Conservation (phyloP, 129 eudicot genomes). For the Kitagawia praeruptora region DNA sequence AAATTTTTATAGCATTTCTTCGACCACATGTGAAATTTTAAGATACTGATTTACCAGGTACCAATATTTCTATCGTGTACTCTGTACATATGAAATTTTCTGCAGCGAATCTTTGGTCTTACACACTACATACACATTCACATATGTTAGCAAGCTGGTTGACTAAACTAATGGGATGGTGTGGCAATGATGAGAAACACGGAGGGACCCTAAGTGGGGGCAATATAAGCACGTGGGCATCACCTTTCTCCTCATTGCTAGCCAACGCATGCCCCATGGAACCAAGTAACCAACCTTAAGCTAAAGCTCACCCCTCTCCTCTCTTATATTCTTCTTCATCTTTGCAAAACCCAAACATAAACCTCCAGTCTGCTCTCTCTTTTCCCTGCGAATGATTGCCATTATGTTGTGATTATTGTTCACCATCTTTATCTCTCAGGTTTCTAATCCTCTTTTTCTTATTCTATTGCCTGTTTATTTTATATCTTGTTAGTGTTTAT, state of each 20-base stretch:
- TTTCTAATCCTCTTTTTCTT: neutral
- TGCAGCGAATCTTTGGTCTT: neutral
- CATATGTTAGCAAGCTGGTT: neutral
- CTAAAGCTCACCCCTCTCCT: neutral
- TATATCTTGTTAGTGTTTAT: neutral
- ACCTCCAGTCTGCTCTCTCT: neutral
- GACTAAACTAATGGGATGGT: conserved; percentile 18
- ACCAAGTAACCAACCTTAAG: conserved; percentile 1
- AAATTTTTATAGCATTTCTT: too few relatives aligned
- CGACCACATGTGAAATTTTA: too few relatives aligned
- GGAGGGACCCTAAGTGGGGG: conserved; percentile 2
- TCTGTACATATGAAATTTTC: neutral
- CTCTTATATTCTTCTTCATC: neutral
- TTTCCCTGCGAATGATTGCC: conserved; percentile 3
- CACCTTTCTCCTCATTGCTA: conserved; percentile 11
- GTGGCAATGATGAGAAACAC: conserved; percentile 8
- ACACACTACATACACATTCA: neutral
- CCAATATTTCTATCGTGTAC: too few relatives aligned
- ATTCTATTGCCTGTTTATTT: neutral
- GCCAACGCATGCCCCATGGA: conserved; percentile 15
- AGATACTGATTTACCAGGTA: too few relatives aligned
- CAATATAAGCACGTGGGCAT: conserved; percentile 1
- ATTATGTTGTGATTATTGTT: conserved; percentile 7
- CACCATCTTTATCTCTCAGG: neutral
- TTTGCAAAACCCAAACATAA: neutral